Base-by-base conservation (phyloP, 2,329 filamentous ascomycete genomes). In the Epichloe baconii region DNA sequence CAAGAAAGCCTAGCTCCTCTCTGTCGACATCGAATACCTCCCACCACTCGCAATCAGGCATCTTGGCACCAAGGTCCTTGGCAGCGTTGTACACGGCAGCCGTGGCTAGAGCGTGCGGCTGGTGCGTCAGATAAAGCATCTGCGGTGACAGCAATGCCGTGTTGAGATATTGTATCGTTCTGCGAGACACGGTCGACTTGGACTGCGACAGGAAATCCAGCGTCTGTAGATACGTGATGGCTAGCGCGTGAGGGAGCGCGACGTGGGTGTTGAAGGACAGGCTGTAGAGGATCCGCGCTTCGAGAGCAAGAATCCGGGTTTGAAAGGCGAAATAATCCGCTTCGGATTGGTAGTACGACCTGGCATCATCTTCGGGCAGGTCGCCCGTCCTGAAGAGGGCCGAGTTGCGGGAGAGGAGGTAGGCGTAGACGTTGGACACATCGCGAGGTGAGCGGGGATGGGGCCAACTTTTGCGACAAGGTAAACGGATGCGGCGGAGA, bases 21-120 rank as follows among this genome's bases (percentile, higher is more conserved):
- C 93, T 77, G 61, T 96, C 90, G 7, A 93, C 87, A 66, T 98
- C 93, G 65, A 97, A 97, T 0, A 97, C 88, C 67, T 96, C 90
- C 93, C 93, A 98, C 93, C 93, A 98, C 56, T 88, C 83, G 46
- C 79, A 80, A 56, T 86, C 85, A 0, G 91, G 88, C 68, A 96
- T 76, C 65, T 87, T 89, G 12, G 86, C 79, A 0, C 78, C 82
- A 1, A 79, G 66, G 57, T 97, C 89, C 44, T 83, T 78, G 1
- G 88, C 86, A 0, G 91, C 87, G n/a, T 88, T 79, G 64, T 97
- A 98, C 35, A 96, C 85, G 1, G 90, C 88, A 1, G 90, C 87
- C 2, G 88, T 88, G 4, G 93, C 91, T 10, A 98, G 73, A 23
- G 83, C 80, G 55, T 85, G 79, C 1, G 93, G 91, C 64, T 97